Evolutionary conservation across 331 rosid genomes (phyloP).

Genomic region (Ulmus americana): DNA sequence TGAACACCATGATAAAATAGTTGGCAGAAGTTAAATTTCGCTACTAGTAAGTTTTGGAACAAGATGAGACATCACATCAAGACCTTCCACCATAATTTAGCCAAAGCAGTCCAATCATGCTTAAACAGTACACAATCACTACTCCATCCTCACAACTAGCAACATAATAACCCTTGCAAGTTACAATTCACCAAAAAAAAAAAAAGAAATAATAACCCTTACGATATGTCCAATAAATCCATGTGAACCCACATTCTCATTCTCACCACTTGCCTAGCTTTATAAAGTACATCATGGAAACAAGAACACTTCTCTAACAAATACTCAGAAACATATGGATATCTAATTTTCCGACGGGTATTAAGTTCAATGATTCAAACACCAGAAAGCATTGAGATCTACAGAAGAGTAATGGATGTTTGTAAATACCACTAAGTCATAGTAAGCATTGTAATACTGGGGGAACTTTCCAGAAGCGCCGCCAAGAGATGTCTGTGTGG

Average conservation of each 20-base stretch:
- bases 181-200: too few relatives aligned
- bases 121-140: neutral
- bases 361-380: neutral
- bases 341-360: neutral
- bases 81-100: neutral
- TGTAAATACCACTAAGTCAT: slow-evolving; percentile 86
- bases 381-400: neutral
- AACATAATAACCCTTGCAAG: neutral
- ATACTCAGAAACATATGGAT: neutral
- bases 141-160: neutral
- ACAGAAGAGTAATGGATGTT: slow-evolving; percentile 6
- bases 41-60: neutral
- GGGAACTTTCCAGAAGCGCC: slow-evolving; percentile 97
- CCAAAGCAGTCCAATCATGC: neutral
- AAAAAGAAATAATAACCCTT: neutral
- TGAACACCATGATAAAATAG: slow-evolving; percentile 16
- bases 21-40: neutral
- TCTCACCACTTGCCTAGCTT: neutral
- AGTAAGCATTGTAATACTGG: slow-evolving; percentile 80
- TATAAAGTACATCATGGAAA: neutral
- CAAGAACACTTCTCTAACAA: neutral
- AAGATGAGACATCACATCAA: slow-evolving; percentile 1
- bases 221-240: neutral
- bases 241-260: neutral
- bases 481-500: slow-evolving; percentile 93